phyloP scores from a whole-genome alignment of 495 filamentous ascomycete genomes.

The Barbatosphaeria neglecta region DNA sequence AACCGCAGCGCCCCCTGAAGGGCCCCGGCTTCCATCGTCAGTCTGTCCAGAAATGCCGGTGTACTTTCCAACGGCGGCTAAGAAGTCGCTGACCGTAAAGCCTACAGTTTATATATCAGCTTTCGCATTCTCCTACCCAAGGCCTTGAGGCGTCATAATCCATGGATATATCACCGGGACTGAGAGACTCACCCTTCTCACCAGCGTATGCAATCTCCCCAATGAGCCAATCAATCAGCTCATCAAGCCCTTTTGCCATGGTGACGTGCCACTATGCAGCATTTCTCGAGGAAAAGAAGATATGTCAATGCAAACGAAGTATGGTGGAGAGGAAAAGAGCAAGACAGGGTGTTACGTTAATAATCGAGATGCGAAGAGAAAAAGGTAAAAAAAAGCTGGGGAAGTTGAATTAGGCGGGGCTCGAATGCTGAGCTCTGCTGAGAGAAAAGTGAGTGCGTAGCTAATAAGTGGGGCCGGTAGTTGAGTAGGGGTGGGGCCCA shows the following conservation, averaged over 20 bases:
- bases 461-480: no score
- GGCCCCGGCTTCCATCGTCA: background rate
- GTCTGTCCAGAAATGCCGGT: background rate
- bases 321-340: no score
- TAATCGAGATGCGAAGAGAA: background rate
- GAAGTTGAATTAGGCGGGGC: background rate
- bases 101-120: constrained; percentile 48
- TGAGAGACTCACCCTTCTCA: constrained; percentile 49
- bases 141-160: background rate
- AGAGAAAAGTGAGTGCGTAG: background rate
- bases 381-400: constrained; percentile 1
- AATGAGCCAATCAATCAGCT: constrained; percentile 58
- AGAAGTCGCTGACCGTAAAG: constrained; percentile 41
- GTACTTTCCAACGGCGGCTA: background rate
- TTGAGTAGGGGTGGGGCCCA: background rate
- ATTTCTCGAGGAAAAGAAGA: constrained; percentile 15
- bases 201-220: constrained; percentile 59
- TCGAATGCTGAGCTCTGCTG: background rate
- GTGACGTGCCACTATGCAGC: constrained; percentile 7
- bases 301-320: no score
- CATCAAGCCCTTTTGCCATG: constrained; percentile 60
- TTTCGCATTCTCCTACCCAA: constrained; percentile 61
- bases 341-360: background rate
- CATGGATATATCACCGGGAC: background rate
- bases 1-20: constrained; percentile 6